These are phyloP conservation scores for Suhomyces faveliae DNA, from an alignment of 805 yeast genomes.

Conservation along the genomic window DNA sequence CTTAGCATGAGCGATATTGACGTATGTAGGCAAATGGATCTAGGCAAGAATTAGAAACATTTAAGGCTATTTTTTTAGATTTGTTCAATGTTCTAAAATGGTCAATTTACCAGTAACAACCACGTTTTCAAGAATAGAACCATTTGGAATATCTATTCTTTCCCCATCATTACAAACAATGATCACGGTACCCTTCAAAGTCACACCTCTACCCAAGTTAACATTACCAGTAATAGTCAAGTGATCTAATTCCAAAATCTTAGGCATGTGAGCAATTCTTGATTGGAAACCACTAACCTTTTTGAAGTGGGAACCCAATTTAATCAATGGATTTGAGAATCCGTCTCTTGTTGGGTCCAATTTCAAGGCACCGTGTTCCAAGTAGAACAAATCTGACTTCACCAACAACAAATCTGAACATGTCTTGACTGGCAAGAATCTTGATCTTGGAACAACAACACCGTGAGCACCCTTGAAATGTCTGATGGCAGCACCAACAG, in stretches of 20 bases:
- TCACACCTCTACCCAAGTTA: constrained; percentile 81
- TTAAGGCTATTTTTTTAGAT: not conserved
- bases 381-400: constrained; percentile 87
- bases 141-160: constrained; percentile 96
- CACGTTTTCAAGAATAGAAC: constrained; percentile 90
- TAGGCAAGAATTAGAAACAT: not conserved
- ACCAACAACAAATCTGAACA: constrained; percentile 92
- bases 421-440: constrained; percentile 97
- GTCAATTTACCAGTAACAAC: constrained; percentile 96
- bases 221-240: constrained; percentile 97
- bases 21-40: not conserved
- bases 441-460: constrained; percentile 95
- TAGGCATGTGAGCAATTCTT: constrained; percentile 94
- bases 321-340: constrained; percentile 89
- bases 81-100: constrained; percentile 78
- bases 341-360: constrained; percentile 85
- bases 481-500: constrained; percentile 98
- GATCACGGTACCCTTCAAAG: constrained; percentile 94
- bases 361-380: constrained; percentile 88
- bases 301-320: constrained; percentile 94
- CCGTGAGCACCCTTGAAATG: constrained; percentile 95
- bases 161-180: constrained; percentile 97
- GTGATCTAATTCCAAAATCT: constrained; percentile 93
- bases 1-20: not conserved
- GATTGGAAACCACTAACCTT: constrained; percentile 88